phyloP scores from a whole-genome alignment of 805 yeast species.

The Hanseniaspora taiwanica region DNA sequence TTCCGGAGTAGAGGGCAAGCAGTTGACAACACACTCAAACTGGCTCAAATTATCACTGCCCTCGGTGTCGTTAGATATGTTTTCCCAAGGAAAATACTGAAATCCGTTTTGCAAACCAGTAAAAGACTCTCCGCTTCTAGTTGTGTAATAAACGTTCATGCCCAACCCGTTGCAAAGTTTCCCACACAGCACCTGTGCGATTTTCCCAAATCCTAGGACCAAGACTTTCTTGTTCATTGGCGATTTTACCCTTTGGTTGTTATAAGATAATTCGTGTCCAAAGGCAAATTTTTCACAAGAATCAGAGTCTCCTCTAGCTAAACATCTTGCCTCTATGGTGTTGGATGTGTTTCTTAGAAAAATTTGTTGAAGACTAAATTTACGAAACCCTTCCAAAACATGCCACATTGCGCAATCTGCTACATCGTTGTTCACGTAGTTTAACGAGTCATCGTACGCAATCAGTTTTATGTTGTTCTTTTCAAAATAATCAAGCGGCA shows the following conservation, averaged over 20 bases:
- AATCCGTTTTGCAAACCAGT: slow-evolving; percentile 19
- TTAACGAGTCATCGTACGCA: slow-evolving; percentile 23
- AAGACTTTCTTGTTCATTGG: slow-evolving; percentile 42
- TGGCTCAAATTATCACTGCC: slow-evolving; percentile 19
- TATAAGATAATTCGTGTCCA: slow-evolving; percentile 22
- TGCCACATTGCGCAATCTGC: slow-evolving; percentile 52
- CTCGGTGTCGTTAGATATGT: slow-evolving; percentile 16
- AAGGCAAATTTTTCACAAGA: slow-evolving; percentile 23
- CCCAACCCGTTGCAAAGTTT: slow-evolving; percentile 37
- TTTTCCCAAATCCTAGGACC: slow-evolving; percentile 48
- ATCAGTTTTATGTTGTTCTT: slow-evolving; percentile 31
- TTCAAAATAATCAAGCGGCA: slow-evolving; percentile 31
- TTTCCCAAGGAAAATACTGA: slow-evolving; percentile 25
- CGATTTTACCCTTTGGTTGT: slow-evolving; percentile 11
- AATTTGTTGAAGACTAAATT: slow-evolving; percentile 28
- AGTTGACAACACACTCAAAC: slow-evolving; percentile 41
- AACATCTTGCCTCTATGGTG: slow-evolving; percentile 29
- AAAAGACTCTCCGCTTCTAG: slow-evolving; percentile 27
- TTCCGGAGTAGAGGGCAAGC: slow-evolving; percentile 42
- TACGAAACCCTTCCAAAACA: slow-evolving; percentile 40
- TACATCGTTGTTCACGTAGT: slow-evolving; percentile 42
- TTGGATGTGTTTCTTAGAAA: slow-evolving; percentile 23
- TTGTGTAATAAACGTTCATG: slow-evolving; percentile 45
- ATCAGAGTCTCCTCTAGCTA: slow-evolving; percentile 20
- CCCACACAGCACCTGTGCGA: slow-evolving; percentile 41